Evolutionary conservation across 192 early-diverging fungal species (phyloP).

Genomic region (Gonapodya sp.): DNA sequence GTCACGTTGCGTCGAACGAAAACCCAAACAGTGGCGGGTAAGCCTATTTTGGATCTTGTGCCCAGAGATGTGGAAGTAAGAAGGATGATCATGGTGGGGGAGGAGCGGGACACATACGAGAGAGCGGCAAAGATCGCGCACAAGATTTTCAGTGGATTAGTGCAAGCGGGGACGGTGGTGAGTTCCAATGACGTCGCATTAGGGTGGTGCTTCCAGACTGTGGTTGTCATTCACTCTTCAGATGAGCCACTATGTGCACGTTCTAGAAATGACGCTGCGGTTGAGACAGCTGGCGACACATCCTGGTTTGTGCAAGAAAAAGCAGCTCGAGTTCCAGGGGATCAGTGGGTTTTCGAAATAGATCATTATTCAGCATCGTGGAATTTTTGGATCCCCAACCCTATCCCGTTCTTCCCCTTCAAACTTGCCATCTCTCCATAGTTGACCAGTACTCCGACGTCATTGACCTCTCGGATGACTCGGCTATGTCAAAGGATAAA

Average conservation of each 20-base stretch:
- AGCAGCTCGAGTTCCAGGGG: constrained; percentile 18
- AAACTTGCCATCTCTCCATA: background rate
- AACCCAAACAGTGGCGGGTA: constrained; percentile 53
- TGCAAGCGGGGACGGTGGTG: constrained; percentile 31
- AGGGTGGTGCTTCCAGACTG: too few species aligned
- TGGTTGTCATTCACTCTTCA: too few species aligned
- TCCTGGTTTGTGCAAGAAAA: constrained; percentile 24
- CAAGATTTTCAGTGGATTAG: constrained; percentile 48
- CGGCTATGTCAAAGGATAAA: background rate
- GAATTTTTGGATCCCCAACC: too few species aligned
- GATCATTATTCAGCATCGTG: too few species aligned
- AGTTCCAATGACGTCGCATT: too few species aligned
- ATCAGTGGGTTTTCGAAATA: background rate
- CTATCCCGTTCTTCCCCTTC: background rate
- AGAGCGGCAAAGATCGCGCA: constrained; percentile 56
- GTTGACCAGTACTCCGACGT: background rate
- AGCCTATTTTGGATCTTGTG: constrained; percentile 70
- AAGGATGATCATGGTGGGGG: constrained; percentile 49
- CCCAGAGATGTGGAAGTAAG: constrained; percentile 46
- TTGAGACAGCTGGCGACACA: constrained; percentile 38
- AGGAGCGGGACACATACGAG: constrained; percentile 61
- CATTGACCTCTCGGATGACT: constrained; percentile 10
- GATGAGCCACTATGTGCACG: constrained; percentile 56
- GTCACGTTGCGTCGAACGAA: constrained; percentile 84
- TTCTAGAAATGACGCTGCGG: constrained; percentile 49